Evolutionary conservation across 1,284 basidiomycete genomes (phyloP).

Genomic region (Trichosporon inkin): DNA sequence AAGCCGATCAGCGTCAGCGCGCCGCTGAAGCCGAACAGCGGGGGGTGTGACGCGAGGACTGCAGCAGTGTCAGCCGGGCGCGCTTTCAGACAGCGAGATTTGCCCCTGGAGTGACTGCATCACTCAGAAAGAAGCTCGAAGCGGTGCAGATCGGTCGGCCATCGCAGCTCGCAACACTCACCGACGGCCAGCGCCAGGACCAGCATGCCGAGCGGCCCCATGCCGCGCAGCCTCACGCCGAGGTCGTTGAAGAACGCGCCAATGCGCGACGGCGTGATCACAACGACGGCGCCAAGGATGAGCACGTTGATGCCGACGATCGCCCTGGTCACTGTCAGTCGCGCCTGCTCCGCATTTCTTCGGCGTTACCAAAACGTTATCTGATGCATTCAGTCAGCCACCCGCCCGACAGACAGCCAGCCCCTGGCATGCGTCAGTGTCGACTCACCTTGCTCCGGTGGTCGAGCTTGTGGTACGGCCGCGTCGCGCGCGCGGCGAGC

Average conservation of each 20-base stretch:
- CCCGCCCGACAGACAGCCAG: too few species aligned
- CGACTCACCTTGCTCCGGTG: conserved; percentile 34
- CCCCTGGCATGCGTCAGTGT: too few species aligned
- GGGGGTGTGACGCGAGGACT: conserved; percentile 49
- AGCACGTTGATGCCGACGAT: conserved; percentile 29
- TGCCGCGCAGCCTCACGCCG: conserved; percentile 30
- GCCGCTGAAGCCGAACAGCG: conserved; percentile 47
- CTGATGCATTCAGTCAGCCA: conserved; percentile 17
- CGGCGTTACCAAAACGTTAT: conserved; percentile 30
- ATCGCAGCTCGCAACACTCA: conserved; percentile 22
- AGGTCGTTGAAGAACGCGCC: conserved; percentile 42
- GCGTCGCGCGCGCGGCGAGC: background rate
- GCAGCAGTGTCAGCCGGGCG: background rate
- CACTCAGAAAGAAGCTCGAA: background rate
- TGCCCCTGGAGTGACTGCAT: background rate
- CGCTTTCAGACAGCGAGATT: background rate
- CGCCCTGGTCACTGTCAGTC: conserved; percentile 18
- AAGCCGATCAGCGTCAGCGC: conserved; percentile 49
- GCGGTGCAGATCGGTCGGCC: background rate
- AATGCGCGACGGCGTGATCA: conserved; percentile 44
- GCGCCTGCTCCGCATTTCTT: background rate
- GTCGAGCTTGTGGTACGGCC: conserved; percentile 31
- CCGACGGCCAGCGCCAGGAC: conserved; percentile 36
- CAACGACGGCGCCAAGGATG: conserved; percentile 31
- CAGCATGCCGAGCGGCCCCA: conserved; percentile 42